Conservation (phyloP, 352 stramenopile genomes). For the Chrysophaeum taylorii region DNA sequence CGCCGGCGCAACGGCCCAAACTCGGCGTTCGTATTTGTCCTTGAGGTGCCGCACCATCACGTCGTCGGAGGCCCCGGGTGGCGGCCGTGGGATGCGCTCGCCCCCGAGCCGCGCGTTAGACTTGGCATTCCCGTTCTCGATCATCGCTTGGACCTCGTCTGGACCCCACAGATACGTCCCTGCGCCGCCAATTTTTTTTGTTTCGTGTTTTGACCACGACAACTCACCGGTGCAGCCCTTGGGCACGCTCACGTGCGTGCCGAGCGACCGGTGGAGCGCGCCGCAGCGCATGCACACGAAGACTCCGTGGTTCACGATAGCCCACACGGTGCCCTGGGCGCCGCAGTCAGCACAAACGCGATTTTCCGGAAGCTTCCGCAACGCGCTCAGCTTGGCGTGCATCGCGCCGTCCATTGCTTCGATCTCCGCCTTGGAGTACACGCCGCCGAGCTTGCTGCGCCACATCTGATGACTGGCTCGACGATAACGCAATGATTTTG, state of each 20-base stretch:
- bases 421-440: slow-evolving; percentile 21
- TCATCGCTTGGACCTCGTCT: slow-evolving; percentile 30
- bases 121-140: slow-evolving; percentile 19
- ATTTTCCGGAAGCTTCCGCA: slow-evolving; percentile 22
- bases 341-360: slow-evolving; percentile 27
- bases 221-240: slow-evolving; percentile 29
- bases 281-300: slow-evolving; percentile 31
- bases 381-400: slow-evolving; percentile 14
- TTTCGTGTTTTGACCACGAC: background rate
- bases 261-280: slow-evolving; percentile 26
- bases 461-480: too few species aligned
- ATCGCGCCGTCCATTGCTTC: slow-evolving; percentile 17
- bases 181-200: background rate
- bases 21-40: slow-evolving; percentile 29
- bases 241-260: slow-evolving; percentile 29
- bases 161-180: slow-evolving; percentile 22
- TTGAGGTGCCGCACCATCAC: slow-evolving; percentile 21
- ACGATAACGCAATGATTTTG: too few species aligned
- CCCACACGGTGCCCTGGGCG: slow-evolving; percentile 20
- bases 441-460: slow-evolving; percentile 25
- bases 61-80: slow-evolving; percentile 11
- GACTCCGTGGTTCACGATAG: slow-evolving; percentile 30
- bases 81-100: background rate
- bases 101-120: slow-evolving; percentile 18
- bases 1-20: slow-evolving; percentile 9